Evolutionary conservation across 2,329 filamentous ascomycete species (phyloP).

Genomic region (Venturia pyrina): DNA sequence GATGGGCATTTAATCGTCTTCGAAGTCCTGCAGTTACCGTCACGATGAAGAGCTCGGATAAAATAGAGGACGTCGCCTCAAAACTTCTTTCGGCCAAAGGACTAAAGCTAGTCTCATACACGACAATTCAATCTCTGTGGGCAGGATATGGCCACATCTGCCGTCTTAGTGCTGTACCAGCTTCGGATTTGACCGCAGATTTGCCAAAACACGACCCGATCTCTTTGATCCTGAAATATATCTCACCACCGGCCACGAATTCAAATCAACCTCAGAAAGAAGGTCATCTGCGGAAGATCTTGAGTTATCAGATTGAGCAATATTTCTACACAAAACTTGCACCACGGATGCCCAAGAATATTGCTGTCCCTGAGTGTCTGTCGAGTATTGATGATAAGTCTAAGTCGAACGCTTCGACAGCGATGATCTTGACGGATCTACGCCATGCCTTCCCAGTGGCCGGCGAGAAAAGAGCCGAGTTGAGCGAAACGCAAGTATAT

Average conservation of each 20-base stretch:
- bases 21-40: not conserved
- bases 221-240: constrained; percentile 49
- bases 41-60: not conserved
- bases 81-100: constrained; percentile 20
- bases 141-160: constrained; percentile 46
- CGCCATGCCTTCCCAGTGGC: constrained; percentile 44
- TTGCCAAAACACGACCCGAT: constrained; percentile 17
- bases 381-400: constrained; percentile 33
- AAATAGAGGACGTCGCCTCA: constrained; percentile 18
- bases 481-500: constrained; percentile 39
- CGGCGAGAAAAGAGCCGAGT: constrained; percentile 41
- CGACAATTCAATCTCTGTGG: constrained; percentile 34
- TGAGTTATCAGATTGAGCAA: constrained; percentile 59
- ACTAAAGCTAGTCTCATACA: constrained; percentile 19
- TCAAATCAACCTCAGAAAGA: constrained; percentile 34
- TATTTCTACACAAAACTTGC: constrained; percentile 52
- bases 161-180: constrained; percentile 35
- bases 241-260: constrained; percentile 40
- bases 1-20: not conserved
- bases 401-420: constrained; percentile 32
- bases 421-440: constrained; percentile 50
- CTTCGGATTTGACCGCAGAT: constrained; percentile 11
- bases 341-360: constrained; percentile 32
- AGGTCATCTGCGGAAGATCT: constrained; percentile 54
- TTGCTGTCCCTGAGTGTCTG: constrained; percentile 43